These are phyloP conservation scores for Nicotiana undulata DNA, from an alignment of 257 asterid genomes.

Conservation along the genomic window DNA sequence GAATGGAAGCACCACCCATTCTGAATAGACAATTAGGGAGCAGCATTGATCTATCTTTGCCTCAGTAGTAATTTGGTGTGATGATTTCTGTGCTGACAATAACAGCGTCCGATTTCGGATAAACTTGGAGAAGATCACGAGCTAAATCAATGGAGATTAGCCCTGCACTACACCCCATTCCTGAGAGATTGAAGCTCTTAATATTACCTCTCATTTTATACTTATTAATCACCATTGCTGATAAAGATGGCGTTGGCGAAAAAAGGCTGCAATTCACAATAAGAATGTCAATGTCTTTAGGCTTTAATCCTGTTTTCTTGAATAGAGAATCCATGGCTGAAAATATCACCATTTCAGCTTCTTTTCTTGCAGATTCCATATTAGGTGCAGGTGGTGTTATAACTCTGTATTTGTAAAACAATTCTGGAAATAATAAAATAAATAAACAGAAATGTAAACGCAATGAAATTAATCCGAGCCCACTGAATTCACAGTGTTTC, in stretches of 20 bases:
- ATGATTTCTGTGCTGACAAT: conserved; percentile 26
- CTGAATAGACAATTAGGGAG: conserved; percentile 26
- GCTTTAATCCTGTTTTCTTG: conserved; percentile 15
- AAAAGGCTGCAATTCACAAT: conserved; percentile 28
- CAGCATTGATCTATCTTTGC: conserved; percentile 29
- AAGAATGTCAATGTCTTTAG: conserved; percentile 25
- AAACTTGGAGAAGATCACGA: conserved; percentile 19
- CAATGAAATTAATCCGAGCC: too few relatives aligned
- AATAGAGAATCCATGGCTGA: conserved; percentile 16
- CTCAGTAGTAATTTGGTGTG: conserved; percentile 21
- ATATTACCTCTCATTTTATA: conserved; percentile 24
- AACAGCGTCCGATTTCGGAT: conserved; percentile 14
- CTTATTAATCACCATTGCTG: conserved; percentile 26
- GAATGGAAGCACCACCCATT: conserved; percentile 26
- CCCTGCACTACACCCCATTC: conserved; percentile 34
- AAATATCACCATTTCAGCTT: conserved; percentile 23
- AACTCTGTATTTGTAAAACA: too few relatives aligned
- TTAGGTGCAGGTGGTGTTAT: conserved; percentile 21
- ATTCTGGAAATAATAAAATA: too few relatives aligned
- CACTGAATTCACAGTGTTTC: too few relatives aligned
- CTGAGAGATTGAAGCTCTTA: conserved; percentile 23
- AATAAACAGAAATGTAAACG: too few relatives aligned
- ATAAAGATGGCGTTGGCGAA: conserved; percentile 22
- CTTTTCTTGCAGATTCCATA: conserved; percentile 17
- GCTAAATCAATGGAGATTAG: conserved; percentile 26